phyloP scores from a whole-genome alignment of 2,329 filamentous ascomycete genomes.

The Raffaelea ambrosiae region DNA sequence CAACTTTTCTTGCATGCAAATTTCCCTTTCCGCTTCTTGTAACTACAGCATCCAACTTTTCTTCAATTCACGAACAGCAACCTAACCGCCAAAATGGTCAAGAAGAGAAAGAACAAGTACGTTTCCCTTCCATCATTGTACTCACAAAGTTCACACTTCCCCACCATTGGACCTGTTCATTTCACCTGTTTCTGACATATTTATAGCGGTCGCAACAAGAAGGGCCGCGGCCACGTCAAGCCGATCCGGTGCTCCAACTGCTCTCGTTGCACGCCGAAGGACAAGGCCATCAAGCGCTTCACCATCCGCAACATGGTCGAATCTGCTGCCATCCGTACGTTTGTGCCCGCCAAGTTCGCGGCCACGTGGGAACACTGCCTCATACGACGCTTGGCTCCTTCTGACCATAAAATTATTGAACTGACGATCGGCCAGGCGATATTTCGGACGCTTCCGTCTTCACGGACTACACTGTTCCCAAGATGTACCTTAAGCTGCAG shows the following conservation, averaged over 20 bases:
- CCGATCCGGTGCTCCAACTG: constrained; percentile 77
- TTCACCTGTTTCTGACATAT: constrained; percentile 17
- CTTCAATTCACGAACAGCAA: not conserved
- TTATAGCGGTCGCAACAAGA: constrained; percentile 94
- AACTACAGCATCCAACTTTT: constrained; percentile 6
- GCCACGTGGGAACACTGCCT: not conserved
- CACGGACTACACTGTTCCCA: constrained; percentile 97
- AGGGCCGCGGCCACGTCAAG: constrained; percentile 99
- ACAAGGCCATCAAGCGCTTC: constrained; percentile 99
- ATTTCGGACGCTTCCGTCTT: constrained; percentile 99
- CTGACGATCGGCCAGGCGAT: constrained; percentile 63
- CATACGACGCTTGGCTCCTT: not conserved
- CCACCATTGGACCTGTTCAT: not conserved
- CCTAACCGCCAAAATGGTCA: constrained; percentile 17
- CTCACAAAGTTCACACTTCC: too few relatives aligned
- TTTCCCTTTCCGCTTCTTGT: constrained; percentile 3
- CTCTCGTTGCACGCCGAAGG: constrained; percentile 89
- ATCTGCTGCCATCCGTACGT: constrained; percentile 98
- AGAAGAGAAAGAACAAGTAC: constrained; percentile 42
- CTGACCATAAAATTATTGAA: not conserved
- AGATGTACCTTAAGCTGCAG: constrained; percentile 99
- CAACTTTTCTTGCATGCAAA: constrained; percentile 1
- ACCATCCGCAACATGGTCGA: constrained; percentile 99
- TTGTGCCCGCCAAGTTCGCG: not conserved
- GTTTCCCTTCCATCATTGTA: constrained; percentile 12